These are phyloP conservation scores for Grammothele lineata DNA, from an alignment of 768 basidiomycete species.

Conservation along the genomic window DNA sequence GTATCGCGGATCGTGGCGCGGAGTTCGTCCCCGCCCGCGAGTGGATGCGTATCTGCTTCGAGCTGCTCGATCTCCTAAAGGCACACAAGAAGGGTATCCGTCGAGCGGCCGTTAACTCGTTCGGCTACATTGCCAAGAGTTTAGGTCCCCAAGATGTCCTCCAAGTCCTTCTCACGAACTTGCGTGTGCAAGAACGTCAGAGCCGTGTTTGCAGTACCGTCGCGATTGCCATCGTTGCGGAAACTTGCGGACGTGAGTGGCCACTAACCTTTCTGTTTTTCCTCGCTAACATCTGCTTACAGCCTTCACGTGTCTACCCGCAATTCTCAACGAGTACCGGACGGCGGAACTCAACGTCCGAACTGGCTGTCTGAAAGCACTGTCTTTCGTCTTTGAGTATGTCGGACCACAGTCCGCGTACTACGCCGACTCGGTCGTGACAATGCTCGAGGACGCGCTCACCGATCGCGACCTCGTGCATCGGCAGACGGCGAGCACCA, in stretches of 20 bases:
- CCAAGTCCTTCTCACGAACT: conserved; percentile 90
- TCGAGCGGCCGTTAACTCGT: conserved; percentile 98
- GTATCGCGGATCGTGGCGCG: conserved; percentile 98
- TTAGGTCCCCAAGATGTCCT: conserved; percentile 98
- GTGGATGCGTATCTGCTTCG: conserved; percentile 99
- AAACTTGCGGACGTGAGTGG: conserved; percentile 74
- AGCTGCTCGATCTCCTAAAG: conserved; percentile 92
- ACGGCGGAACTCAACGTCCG: conserved; percentile 98
- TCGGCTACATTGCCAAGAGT: conserved; percentile 99
- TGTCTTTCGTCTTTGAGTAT: conserved; percentile 99
- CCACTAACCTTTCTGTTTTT: neutral
- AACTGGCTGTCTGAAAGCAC: conserved; percentile 96
- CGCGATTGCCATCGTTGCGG: conserved; percentile 93
- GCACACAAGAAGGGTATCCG: conserved; percentile 99
- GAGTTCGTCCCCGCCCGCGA: conserved; percentile 98
- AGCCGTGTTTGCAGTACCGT: conserved; percentile 98
- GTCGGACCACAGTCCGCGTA: conserved; percentile 96
- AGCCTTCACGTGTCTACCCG: conserved; percentile 98
- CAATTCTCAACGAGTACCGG: conserved; percentile 97
- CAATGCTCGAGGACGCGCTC: conserved; percentile 96
- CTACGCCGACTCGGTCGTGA: conserved; percentile 95
- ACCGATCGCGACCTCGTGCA: conserved; percentile 98
- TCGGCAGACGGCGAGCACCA: conserved; percentile 95
- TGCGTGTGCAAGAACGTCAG: conserved; percentile 98
- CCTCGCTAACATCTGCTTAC: conserved; percentile 6